phyloP scores from a whole-genome alignment of 441 rosid genomes.

The Manihot esculenta region DNA sequence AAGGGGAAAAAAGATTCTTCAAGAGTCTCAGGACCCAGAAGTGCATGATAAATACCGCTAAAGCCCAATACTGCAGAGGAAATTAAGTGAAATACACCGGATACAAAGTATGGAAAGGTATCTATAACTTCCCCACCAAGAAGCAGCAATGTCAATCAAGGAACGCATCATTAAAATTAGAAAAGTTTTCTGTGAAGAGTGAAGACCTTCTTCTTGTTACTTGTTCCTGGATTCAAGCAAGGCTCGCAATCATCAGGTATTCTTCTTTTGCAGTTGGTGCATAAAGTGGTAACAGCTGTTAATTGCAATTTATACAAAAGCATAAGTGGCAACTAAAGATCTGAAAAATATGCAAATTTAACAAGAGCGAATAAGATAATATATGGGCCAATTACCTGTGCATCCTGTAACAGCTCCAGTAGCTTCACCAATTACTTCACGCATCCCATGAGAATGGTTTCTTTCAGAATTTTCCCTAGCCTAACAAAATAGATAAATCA shows the following conservation, averaged over 20 bases:
- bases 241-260: constrained; percentile 6
- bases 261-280: constrained; percentile 14
- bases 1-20: no score
- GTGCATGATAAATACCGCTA: neutral
- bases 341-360: neutral
- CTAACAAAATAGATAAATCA: constrained; percentile 4
- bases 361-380: constrained; percentile 1
- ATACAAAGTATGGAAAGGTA: neutral
- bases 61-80: neutral
- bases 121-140: no score
- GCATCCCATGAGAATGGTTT: constrained; percentile 13
- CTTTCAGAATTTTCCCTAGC: constrained; percentile 19
- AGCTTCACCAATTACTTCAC: constrained; percentile 3
- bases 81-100: neutral
- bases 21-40: neutral
- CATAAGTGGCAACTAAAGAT: neutral
- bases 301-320: neutral
- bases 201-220: constrained; percentile 17
- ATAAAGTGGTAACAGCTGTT: constrained; percentile 3
- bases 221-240: constrained; percentile 18
- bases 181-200: neutral
- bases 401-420: neutral
- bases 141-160: neutral
- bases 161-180: neutral
- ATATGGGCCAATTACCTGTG: constrained; percentile 5